Base-by-base conservation (phyloP, 2,329 filamentous ascomycete genomes). In the Fusarium goolgardi region DNA sequence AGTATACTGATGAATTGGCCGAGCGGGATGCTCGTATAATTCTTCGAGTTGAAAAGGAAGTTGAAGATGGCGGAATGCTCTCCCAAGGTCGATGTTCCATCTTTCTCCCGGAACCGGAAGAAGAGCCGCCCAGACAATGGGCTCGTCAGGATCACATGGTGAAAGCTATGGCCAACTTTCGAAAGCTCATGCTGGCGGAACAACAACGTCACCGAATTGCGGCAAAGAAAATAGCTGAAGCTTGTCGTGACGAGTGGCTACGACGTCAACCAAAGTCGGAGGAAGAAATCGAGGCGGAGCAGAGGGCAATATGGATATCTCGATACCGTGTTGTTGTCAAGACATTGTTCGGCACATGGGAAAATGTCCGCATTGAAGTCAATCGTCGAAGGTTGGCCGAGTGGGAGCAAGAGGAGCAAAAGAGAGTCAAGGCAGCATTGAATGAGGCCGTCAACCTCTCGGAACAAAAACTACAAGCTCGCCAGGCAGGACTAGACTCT, bases 71-170 rank as follows among this genome's bases (percentile, higher is more conserved):
- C 18, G 93, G 93, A 3, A 77, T 94, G 6, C 83, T 97, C 29
- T 93, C 91, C 51, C 81, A 85, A 55, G 88, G 89, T 62, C 84
- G 85, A 62, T 95, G 92, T 75, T 90, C 89, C 4, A 81, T 90
- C 25, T 96, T 92, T 71, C 84, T 89, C 20, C 91, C 92, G 0
- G 92, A 96, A 66, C 83, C 88, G 15, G 82, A 81, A 62, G 89
- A 92, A 58, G 91, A 96, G 72, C 92, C 92, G 1, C 86, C 88
- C 0, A 85, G 86, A 53, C 93, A 96, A 73, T 98, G 93, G 83
- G 89, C 91, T n/a, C 94, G 96, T 71, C 86, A 88, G 75, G 94
- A 98, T 74, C 92, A 98, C 75, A 84, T 98, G 54, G 84, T 91
- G 45, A 90, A 90, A 46, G 94, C 97, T 64, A 90, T 91, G 60